Evolutionary conservation across 805 yeast species (phyloP), one percentile per base, ranked within the genome.

Genomic region (Myxozyma vanderwaltii): DNA sequence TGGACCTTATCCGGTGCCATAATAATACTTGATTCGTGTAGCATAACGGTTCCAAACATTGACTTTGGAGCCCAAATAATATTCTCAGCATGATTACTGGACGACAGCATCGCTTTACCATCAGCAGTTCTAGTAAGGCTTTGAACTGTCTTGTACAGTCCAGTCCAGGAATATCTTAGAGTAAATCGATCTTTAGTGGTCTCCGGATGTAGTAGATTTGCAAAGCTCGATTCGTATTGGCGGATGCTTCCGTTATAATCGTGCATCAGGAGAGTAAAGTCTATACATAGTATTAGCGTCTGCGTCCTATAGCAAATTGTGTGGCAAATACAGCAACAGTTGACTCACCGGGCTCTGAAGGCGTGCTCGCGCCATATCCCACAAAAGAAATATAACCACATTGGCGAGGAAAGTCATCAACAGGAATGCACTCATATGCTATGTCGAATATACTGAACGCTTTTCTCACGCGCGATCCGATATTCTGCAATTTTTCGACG

Each of bases 131-230:
- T 82, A 17, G 82, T 75, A 2, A 91, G 71, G 50, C 78, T 79
- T 64, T 82, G 83, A 23, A 91, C 84, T 0, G 96, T 88, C 69
- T 91, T 91, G 56, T 83, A 81, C 69, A 91, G 97, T 0, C 98
- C 98, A 1, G 95, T 89, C 55, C 86, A 82, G 65, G 86, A 85
- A 63, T 84, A 79, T 24, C 77, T 74, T 8, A 84, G 64, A 4
- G 17, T 26, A 15, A 64, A 31, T 13, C 70, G 60, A 31, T 41
- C 31, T 3, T 46, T 36, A 26, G 36, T 50, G 7, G 49, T n/a
- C 4, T 49, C 63, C 0, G 66, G 49, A 33, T 52, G 57, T 6
- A 68, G 57, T 3, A 68, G 51, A 27, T 49, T 27, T 54, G 59
- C 31, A 67, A 72, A 36, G 54, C 74, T 33, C 45, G 68, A 33